Percentiles rank a stretch among this genome's conserved stretches.
Conservation (phyloP, 169 alveolate species). For the Perkinsus olseni region DNA sequence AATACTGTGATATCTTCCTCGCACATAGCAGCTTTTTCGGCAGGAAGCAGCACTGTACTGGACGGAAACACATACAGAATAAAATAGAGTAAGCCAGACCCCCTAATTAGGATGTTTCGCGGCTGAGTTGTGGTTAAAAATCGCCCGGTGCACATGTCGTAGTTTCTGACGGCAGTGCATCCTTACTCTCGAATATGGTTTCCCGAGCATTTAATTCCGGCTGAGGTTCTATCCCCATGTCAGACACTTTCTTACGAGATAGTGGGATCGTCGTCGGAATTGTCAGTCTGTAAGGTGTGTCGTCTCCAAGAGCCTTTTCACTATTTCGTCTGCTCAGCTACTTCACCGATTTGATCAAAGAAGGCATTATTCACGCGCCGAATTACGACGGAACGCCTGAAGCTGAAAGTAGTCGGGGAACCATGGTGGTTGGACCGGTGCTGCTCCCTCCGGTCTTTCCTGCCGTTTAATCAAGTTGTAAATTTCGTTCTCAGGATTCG, state of each 20-base stretch:
- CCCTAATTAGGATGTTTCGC: too few species aligned
- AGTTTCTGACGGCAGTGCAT: too few species aligned
- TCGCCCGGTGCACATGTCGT: too few species aligned
- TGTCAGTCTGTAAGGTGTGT: background rate
- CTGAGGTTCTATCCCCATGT: background rate
- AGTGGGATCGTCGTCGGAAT: background rate
- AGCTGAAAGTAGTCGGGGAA: background rate
- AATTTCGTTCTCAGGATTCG: background rate
- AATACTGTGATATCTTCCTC: conserved; percentile 96
- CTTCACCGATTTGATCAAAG: background rate
- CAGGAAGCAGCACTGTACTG: conserved; percentile 93
- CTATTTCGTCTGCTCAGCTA: background rate
- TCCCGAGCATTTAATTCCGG: too few species aligned
- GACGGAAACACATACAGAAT: conserved; percentile 93
- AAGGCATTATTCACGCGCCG: background rate
- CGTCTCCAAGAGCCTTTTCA: background rate
- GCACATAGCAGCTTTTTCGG: conserved; percentile 98
- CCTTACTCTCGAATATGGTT: too few species aligned
- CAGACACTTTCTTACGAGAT: background rate
- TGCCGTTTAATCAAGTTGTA: too few species aligned
- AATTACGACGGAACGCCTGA: background rate
- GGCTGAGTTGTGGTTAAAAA: conserved; percentile 35
- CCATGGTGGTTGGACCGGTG: too few species aligned
- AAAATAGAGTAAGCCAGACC: conserved; percentile 92
- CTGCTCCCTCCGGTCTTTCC: too few species aligned